Evolutionary conservation across 2,329 filamentous ascomycete species (phyloP).

Genomic region (Pyrenophora graminea): DNA sequence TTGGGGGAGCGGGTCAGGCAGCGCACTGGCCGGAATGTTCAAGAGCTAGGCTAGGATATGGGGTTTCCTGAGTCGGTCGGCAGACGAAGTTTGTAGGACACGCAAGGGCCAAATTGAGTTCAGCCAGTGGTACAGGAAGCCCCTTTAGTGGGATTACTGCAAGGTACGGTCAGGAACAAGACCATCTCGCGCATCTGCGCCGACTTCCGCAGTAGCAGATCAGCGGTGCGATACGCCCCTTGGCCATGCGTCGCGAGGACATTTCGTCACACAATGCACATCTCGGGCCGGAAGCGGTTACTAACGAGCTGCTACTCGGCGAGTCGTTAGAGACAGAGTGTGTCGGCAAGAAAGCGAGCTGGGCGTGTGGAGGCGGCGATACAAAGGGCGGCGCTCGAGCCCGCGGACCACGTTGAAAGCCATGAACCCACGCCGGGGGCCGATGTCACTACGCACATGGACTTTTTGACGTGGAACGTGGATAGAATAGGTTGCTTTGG

Average conservation of each 20-base stretch:
- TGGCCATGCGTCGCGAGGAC: conserved; percentile 34
- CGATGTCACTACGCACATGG: not conserved
- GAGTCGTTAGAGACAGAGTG: conserved; percentile 23
- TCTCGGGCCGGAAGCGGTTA: conserved; percentile 26
- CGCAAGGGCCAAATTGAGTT: conserved; percentile 31
- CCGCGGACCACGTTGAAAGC: conserved; percentile 18
- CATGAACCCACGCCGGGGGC: conserved; percentile 10
- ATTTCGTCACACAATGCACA: conserved; percentile 30
- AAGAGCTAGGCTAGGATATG: conserved; percentile 16
- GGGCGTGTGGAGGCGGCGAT: conserved; percentile 23
- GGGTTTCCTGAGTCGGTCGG: conserved; percentile 28
- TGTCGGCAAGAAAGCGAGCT: conserved; percentile 15
- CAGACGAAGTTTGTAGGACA: conserved; percentile 30
- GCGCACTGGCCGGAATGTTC: conserved; percentile 1
- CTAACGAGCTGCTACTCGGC: conserved; percentile 25
- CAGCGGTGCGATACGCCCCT: conserved; percentile 36
- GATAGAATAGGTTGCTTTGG: not conserved
- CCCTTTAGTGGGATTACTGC: conserved; percentile 43
- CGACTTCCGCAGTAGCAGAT: conserved; percentile 33
- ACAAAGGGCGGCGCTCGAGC: conserved; percentile 27
- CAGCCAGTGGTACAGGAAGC: conserved; percentile 32
- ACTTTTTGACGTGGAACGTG: conserved; percentile 10
- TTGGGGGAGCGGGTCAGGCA: conserved; percentile 8
- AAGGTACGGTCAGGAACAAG: conserved; percentile 40
- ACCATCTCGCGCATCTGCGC: conserved; percentile 18